Evolutionary conservation across 192 early-diverging fungal genomes (phyloP).

Genomic region (Piromyces finnis): DNA sequence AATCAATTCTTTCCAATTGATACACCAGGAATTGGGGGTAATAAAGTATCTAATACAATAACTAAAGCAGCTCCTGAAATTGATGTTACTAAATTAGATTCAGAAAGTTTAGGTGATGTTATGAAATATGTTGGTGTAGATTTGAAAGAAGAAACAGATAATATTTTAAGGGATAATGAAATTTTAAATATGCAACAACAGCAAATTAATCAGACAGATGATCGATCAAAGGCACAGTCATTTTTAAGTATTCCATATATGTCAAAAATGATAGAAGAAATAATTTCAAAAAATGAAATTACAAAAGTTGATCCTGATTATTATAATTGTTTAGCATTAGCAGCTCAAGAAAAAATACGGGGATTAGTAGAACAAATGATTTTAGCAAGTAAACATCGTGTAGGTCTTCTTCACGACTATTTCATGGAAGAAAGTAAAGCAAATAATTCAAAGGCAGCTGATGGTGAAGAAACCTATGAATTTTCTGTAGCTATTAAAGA

Average conservation of each 20-base stretch:
- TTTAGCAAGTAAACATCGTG: slow-evolving; percentile 50
- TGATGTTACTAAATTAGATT: neutral
- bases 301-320: slow-evolving; percentile 33
- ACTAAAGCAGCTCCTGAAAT: neutral
- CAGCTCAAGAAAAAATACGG: slow-evolving; percentile 46
- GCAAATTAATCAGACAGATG: neutral
- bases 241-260: neutral
- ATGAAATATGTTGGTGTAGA: slow-evolving; percentile 64
- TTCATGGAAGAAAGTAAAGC: slow-evolving; percentile 4
- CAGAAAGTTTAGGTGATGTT: slow-evolving; percentile 22
- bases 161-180: slow-evolving; percentile 22
- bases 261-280: neutral
- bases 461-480: slow-evolving; percentile 12
- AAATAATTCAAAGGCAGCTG: slow-evolving; percentile 1
- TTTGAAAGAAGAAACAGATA: slow-evolving; percentile 44
- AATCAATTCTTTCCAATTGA: neutral
- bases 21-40: neutral
- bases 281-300: neutral
- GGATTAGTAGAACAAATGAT: slow-evolving; percentile 46
- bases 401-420: slow-evolving; percentile 18
- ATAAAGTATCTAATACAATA: neutral
- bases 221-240: neutral
- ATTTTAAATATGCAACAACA: neutral
- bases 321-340: slow-evolving; percentile 40
- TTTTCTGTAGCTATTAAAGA: neutral